Evolutionary conservation across 176 grass and related monocot species (phyloP).

Genomic region (Saccharum officinarum): DNA sequence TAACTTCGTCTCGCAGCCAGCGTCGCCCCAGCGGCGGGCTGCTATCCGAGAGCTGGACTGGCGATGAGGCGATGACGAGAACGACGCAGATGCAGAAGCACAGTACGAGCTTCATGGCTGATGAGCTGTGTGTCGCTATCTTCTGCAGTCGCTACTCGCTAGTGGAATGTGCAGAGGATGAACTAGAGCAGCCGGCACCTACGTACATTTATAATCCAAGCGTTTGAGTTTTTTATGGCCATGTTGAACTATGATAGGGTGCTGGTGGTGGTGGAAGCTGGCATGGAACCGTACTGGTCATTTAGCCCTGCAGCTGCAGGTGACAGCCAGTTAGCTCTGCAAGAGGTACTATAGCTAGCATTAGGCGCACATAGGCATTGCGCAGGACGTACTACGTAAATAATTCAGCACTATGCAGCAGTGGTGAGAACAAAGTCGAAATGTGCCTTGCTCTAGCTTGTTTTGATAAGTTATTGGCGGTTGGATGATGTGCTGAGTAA

Average conservation of each 20-base stretch:
- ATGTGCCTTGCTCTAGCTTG: too few relatives aligned
- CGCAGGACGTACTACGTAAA: too few relatives aligned
- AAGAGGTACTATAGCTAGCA: not conserved
- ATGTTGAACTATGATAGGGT: not conserved
- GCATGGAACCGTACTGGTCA: not conserved
- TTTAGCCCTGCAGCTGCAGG: not conserved
- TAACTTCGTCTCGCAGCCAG: conserved; percentile 21
- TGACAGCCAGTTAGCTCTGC: not conserved
- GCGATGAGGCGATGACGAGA: conserved; percentile 17
- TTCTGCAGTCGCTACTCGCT: not conserved
- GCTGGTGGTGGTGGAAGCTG: conserved; percentile 26
- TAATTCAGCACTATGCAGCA: too few relatives aligned
- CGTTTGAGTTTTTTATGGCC: not conserved
- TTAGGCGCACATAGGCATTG: not conserved
- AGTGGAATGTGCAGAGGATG: conserved; percentile 12
- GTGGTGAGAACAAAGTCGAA: too few relatives aligned
- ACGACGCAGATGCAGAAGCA: conserved; percentile 36
- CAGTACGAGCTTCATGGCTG: conserved; percentile 31
- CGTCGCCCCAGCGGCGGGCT: not conserved
- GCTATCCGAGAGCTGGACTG: not conserved
- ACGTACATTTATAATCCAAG: conserved; percentile 43
- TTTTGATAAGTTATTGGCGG: too few relatives aligned
- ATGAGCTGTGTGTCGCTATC: not conserved
- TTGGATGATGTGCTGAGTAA: too few relatives aligned
- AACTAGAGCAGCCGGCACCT: not conserved